Percentiles rank a stretch among this genome's conserved stretches.
phyloP scores from a whole-genome alignment of 2,329 filamentous ascomycete genomes.

The Talaromyces atroroseus region DNA sequence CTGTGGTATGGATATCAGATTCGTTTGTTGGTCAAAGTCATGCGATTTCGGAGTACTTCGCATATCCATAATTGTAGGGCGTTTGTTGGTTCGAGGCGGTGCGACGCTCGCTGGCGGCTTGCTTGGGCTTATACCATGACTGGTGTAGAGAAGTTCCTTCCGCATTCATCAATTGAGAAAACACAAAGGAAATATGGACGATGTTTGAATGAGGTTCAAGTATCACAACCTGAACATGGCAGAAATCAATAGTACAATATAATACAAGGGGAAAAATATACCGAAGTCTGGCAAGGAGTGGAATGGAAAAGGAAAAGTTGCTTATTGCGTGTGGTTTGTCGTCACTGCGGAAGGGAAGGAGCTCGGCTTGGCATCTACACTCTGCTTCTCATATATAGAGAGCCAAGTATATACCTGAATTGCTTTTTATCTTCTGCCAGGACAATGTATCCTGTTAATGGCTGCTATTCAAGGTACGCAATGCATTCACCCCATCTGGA shows the following conservation, averaged over 20 bases:
- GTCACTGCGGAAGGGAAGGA: not conserved
- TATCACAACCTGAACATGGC: not conserved
- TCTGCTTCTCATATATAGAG: too few relatives aligned
- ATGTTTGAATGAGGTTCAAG: not conserved
- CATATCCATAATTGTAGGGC: slow-evolving; percentile 25
- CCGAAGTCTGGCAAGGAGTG: not conserved
- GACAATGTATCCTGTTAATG: too few relatives aligned
- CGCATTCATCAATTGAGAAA: slow-evolving; percentile 3
- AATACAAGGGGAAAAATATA: not conserved
- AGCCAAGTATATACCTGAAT: too few relatives aligned
- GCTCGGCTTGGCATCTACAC: not conserved
- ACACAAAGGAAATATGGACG: not conserved
- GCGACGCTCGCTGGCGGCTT: slow-evolving; percentile 6
- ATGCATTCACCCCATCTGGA: too few relatives aligned
- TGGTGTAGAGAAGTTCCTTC: slow-evolving; percentile 5
- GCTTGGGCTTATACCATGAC: slow-evolving; percentile 9
- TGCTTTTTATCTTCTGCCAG: too few relatives aligned
- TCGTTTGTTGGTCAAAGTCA: slow-evolving; percentile 20
- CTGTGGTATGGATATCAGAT: slow-evolving; percentile 35
- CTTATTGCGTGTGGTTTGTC: not conserved
- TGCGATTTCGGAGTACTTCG: slow-evolving; percentile 20
- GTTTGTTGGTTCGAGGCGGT: not conserved
- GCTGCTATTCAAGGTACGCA: too few relatives aligned
- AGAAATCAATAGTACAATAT: not conserved
- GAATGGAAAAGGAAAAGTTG: not conserved